Base-by-base conservation (phyloP, 176 grass and related monocot species). In the Sorghum bicolor region DNA sequence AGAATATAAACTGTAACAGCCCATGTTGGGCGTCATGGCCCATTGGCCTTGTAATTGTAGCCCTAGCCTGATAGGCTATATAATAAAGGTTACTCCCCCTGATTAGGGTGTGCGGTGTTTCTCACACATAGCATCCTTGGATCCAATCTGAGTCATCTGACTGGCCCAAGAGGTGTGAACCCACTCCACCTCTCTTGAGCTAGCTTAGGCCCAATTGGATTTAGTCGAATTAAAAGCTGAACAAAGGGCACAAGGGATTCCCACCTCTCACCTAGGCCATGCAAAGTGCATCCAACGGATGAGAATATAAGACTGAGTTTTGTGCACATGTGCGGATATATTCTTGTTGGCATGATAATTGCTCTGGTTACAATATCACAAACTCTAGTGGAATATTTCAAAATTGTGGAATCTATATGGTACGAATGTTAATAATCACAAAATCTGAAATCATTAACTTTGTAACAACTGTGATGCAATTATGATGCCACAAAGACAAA, bases 381-480 rank as follows among this genome's bases (percentile, higher is more conserved):
- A 50, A 17, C 45, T 50, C 15, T 50, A 50, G 15, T 50, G 47
- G 57, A 6, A 5, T 61, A 61, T 61, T 26, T 61, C 57, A 61
- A 61, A 26, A 61, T 3, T 61, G 3, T 61, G 57, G 26, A 61
- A 26, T 61, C 0, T 61, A 61, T 61, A 61, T 61, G 9, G 9
- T 3, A 26, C 13, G n/a, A 60, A 60, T 61, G 10, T 26, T 26
- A 60, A 26, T 60, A 52, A 65, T 22, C 28, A 72, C 22, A 72
- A 79, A 79, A 20, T 37, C 25, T 63, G 29, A 14, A 13, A 47
- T 7, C 13, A 58, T 32, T 8, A 61, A 70, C 14, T 14, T 28
- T 34, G 39, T 32, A 71, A 24, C 16, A 88, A 20, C 37, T 63
- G 11, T 48, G 48, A 87, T 38, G 65, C 25, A 77, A 60, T 69